Evolutionary conservation across 2,329 filamentous ascomycete genomes (phyloP).

Genomic region (Cyphellophora europaea): DNA sequence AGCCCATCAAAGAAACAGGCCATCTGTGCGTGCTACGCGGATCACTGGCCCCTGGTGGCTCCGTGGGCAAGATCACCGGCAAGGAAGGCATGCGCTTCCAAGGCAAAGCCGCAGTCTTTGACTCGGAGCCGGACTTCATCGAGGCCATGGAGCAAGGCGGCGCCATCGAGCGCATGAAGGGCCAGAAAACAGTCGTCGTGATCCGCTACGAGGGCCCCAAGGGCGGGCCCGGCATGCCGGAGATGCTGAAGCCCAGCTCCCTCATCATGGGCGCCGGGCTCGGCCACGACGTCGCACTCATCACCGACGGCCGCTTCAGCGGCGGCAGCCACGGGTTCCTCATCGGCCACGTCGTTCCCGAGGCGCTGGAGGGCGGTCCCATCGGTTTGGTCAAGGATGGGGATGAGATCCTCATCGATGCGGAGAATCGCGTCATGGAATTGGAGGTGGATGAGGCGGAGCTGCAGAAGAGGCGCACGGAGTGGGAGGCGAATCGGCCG

Average conservation of each 20-base stretch:
- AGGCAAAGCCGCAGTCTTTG: conserved; percentile 62
- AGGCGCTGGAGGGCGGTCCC: conserved; percentile 76
- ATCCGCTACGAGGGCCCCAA: conserved; percentile 68
- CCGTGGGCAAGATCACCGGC: conserved; percentile 67
- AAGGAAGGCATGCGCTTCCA: conserved; percentile 62
- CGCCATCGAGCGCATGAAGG: conserved; percentile 57
- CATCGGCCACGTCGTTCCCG: conserved; percentile 79
- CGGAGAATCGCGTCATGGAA: conserved; percentile 59
- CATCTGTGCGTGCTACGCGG: conserved; percentile 67
- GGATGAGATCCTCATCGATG: conserved; percentile 73
- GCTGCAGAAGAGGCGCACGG: conserved; percentile 46
- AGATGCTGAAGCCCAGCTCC: conserved; percentile 64
- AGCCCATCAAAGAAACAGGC: conserved; percentile 62
- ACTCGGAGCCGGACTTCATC: conserved; percentile 62
- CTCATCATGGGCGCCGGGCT: conserved; percentile 67
- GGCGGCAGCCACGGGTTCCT: conserved; percentile 80
- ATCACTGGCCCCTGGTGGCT: conserved; percentile 58
- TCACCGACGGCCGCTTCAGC: conserved; percentile 68
- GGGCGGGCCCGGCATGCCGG: conserved; percentile 64
- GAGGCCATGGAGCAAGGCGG: conserved; percentile 51
- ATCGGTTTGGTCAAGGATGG: conserved; percentile 76
- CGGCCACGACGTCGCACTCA: conserved; percentile 59
- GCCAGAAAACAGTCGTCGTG: conserved; percentile 67
- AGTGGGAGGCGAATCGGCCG: conserved; percentile 51
- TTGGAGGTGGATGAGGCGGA: conserved; percentile 59